A percentile compares a stretch with the other conserved stretches of the same genome.
Evolutionary conservation across 306 rosid genomes (phyloP).

Genomic region (Lathyrus oleraceus): DNA sequence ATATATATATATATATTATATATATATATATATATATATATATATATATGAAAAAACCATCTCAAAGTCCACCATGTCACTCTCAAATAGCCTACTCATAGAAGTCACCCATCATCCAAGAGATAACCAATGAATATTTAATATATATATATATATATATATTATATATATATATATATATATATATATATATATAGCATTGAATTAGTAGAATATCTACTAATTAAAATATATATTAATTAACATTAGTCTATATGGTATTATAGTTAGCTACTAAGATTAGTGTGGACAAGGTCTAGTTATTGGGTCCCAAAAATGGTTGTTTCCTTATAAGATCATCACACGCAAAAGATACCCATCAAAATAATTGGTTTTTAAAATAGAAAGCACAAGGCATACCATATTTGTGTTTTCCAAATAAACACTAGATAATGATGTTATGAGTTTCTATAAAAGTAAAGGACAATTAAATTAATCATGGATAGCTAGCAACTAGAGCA

Average conservation of each 20-base stretch:
- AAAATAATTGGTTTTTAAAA: background rate
- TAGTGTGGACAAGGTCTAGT: background rate
- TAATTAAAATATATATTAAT: background rate
- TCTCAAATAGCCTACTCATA: background rate
- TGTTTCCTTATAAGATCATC: constrained; percentile 37
- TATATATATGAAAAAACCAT: no score
- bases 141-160: no score
- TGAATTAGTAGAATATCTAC: background rate
- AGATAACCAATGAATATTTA: background rate
- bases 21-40: no score
- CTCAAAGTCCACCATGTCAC: background rate
- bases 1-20: no score
- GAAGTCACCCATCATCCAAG: background rate
- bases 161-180: no score
- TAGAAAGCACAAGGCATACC: background rate
- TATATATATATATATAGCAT: no score
- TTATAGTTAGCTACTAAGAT: background rate
- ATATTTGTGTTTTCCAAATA: constrained; percentile 22
- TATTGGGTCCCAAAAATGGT: constrained; percentile 40
- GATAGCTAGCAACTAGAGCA: constrained; percentile 29
- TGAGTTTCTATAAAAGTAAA: background rate
- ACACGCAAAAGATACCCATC: constrained; percentile 51
- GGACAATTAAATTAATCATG: constrained; percentile 16
- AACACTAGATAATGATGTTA: constrained; percentile 35
- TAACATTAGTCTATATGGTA: background rate